Conservation (phyloP, 2,329 filamentous ascomycete genomes). For the Macroventuria anomochaeta region DNA sequence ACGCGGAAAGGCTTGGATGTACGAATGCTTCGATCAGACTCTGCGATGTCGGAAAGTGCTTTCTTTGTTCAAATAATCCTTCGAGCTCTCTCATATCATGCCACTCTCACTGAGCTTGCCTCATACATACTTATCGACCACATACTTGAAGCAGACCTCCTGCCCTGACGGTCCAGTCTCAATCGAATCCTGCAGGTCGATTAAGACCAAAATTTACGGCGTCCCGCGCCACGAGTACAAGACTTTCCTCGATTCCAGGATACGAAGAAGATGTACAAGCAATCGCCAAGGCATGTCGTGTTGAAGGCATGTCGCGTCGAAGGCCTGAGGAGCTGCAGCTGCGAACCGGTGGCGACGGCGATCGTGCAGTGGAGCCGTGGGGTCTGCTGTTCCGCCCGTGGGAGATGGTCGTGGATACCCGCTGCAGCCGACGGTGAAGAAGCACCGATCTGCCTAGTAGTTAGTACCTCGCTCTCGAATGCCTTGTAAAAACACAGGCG, state of each 20-base stretch:
- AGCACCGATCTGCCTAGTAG: not conserved
- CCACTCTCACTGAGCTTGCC: not conserved
- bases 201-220: not conserved
- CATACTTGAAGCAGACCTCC: too few relatives aligned
- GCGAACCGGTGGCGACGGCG: conserved; percentile 14
- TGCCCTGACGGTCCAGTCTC: not conserved
- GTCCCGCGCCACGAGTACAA: not conserved
- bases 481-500: not conserved
- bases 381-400: conserved; percentile 1
- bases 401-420: not conserved
- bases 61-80: not conserved
- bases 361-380: conserved; percentile 14
- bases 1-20: not conserved
- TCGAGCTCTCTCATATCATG: not conserved
- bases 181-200: not conserved
- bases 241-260: not conserved
- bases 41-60: not conserved
- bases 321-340: not conserved
- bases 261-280: not conserved
- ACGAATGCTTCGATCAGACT: not conserved
- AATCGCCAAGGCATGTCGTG: not conserved
- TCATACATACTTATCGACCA: not conserved
- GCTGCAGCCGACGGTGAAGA: not conserved
- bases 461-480: not conserved
- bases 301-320: not conserved